Evolutionary conservation across 2,329 filamentous ascomycete genomes (phyloP).

Genomic region (Corniculantispora saksenae): DNA sequence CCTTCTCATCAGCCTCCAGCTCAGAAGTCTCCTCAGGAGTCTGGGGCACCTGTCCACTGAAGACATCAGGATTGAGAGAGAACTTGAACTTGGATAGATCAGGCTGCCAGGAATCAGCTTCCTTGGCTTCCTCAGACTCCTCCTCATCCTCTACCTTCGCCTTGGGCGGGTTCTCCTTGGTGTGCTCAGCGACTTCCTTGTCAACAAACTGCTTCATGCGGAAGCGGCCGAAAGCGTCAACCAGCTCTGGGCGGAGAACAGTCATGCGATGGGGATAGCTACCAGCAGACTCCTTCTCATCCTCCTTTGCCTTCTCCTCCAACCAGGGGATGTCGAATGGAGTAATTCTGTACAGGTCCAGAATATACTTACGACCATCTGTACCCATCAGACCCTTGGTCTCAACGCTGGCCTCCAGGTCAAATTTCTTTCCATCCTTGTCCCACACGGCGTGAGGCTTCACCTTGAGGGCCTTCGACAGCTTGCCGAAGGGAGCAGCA

Average conservation of each 20-base stretch:
- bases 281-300: constrained; percentile 42
- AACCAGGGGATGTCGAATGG: constrained; percentile 90
- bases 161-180: constrained; percentile 22
- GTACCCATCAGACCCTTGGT: constrained; percentile 98
- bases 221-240: constrained; percentile 80
- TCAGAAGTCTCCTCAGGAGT: constrained; percentile 87
- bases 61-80: constrained; percentile 90
- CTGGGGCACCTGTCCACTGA: constrained; percentile 87
- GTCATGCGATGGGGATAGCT: constrained; percentile 96
- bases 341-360: constrained; percentile 93
- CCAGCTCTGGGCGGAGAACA: constrained; percentile 83
- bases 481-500: constrained; percentile 78
- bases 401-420: constrained; percentile 93
- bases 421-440: constrained; percentile 86
- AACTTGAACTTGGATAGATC: constrained; percentile 88
- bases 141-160: constrained; percentile 21
- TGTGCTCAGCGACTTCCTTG: constrained; percentile 63
- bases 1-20: constrained; percentile 79
- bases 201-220: constrained; percentile 91
- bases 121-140: constrained; percentile 24
- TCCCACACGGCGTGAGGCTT: constrained; percentile 98
- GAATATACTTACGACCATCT: constrained; percentile 94
- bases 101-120: constrained; percentile 52
- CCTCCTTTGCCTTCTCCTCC: constrained; percentile 65
- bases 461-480: constrained; percentile 86